phyloP scores from a whole-genome alignment of 768 basidiomycete species.

The Chlorophyllum brunneum region DNA sequence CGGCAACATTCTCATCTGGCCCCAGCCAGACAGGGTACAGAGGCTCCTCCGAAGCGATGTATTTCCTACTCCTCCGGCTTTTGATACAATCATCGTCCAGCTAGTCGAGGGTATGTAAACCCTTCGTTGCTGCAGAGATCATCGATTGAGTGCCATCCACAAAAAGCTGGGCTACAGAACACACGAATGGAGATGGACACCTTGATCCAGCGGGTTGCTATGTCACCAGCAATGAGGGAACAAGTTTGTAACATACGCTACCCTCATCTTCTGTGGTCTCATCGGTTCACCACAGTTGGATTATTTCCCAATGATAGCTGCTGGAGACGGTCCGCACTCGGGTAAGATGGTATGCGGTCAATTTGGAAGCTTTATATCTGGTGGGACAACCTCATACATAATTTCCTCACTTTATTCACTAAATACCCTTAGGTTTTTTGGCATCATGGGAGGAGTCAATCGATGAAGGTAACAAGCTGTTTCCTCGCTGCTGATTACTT shows the following conservation, averaged over 20 bases:
- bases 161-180: constrained; percentile 18
- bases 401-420: background rate
- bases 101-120: constrained; percentile 13
- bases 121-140: background rate
- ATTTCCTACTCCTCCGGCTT: background rate
- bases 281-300: constrained; percentile 13
- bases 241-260: constrained; percentile 11
- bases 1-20: constrained; percentile 27
- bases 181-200: constrained; percentile 26
- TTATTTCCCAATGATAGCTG: constrained; percentile 27
- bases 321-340: constrained; percentile 23
- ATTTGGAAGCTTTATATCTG: constrained; percentile 28
- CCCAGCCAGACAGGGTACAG: background rate
- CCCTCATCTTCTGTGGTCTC: background rate
- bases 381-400: background rate
- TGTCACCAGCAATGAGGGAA: constrained; percentile 26
- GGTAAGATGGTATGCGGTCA: constrained; percentile 28
- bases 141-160: background rate
- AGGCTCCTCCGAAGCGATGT: background rate
- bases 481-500: background rate
- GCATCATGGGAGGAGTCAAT: constrained; percentile 25
- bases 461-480: constrained; percentile 20
- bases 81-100: constrained; percentile 14
- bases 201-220: constrained; percentile 22
- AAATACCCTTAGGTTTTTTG: constrained; percentile 20